phyloP scores from a whole-genome alignment of 225 moss, liverwort and hornwort genomes.

The Bryum argenteum region DNA sequence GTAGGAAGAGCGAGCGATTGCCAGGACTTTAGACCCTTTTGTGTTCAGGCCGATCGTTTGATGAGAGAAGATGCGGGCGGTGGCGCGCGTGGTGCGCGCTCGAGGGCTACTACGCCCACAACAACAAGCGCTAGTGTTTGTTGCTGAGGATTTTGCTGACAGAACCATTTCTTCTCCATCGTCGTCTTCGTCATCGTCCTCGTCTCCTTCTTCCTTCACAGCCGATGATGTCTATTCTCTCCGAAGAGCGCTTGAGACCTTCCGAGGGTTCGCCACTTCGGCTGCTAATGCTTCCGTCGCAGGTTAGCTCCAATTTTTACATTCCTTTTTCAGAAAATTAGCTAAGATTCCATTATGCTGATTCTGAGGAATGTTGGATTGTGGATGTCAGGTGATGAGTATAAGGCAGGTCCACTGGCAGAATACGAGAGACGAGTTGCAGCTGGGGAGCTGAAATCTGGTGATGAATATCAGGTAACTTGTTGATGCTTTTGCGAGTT shows the following conservation, averaged over 20 bases:
- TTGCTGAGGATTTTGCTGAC: constrained; percentile 1
- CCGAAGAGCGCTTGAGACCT: not conserved
- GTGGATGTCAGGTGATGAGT: constrained; percentile 42
- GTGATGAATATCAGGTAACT: constrained; percentile 61
- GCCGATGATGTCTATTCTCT: not conserved
- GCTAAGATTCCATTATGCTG: too few species aligned
- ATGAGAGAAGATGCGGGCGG: constrained; percentile 55
- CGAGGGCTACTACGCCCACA: constrained; percentile 22
- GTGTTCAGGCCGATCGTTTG: not conserved
- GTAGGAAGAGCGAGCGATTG: not conserved
- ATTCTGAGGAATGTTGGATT: not conserved
- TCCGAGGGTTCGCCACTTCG: constrained; percentile 28
- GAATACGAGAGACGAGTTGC: constrained; percentile 75
- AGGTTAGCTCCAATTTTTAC: constrained; percentile 26
- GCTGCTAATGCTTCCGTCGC: constrained; percentile 33
- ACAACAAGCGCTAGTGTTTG: not conserved
- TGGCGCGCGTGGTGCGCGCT: constrained; percentile 47
- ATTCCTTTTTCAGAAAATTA: not conserved
- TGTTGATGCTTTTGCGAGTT: not conserved
- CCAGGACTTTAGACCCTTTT: not conserved
- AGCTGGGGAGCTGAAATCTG: constrained; percentile 69
- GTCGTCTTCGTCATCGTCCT: not conserved
- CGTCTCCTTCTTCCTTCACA: not conserved
- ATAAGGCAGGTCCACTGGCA: constrained; percentile 59
- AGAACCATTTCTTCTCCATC: not conserved